Evolutionary conservation across 805 yeast species (phyloP).

Genomic region (Metschnikowia lunata): DNA sequence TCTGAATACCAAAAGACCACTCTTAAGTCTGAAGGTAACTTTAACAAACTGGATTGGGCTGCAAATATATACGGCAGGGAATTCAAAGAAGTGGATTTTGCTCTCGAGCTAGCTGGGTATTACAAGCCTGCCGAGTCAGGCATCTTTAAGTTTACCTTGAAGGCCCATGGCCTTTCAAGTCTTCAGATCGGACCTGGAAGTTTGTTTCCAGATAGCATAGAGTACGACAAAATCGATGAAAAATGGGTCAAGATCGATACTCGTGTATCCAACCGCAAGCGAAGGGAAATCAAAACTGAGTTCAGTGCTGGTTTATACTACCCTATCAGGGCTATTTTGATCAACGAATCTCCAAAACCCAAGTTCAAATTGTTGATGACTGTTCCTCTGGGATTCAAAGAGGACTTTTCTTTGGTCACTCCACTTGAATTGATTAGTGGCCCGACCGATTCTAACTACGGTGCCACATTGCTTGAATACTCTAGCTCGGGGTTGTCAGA

Average conservation of each 20-base stretch:
- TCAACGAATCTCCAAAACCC: not conserved
- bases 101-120: not conserved
- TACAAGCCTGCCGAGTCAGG: not conserved
- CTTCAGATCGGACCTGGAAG: not conserved
- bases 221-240: not conserved
- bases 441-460: not conserved
- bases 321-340: not conserved
- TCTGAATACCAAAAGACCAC: not conserved
- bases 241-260: not conserved
- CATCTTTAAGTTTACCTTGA: not conserved
- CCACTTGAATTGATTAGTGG: not conserved
- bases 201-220: not conserved
- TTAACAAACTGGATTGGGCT: not conserved
- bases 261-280: not conserved
- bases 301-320: not conserved
- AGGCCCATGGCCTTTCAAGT: not conserved
- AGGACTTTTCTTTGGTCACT: not conserved
- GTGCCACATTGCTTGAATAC: not conserved
- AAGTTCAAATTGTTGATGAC: not conserved
- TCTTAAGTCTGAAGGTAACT: not conserved
- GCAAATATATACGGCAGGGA: not conserved
- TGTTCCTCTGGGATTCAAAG: not conserved
- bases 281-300: not conserved
- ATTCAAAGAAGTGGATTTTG: not conserved
- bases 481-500: no score